Evolutionary conservation across 306 rosid species (phyloP).

Genomic region (Ammopiptanthus mongolicus): DNA sequence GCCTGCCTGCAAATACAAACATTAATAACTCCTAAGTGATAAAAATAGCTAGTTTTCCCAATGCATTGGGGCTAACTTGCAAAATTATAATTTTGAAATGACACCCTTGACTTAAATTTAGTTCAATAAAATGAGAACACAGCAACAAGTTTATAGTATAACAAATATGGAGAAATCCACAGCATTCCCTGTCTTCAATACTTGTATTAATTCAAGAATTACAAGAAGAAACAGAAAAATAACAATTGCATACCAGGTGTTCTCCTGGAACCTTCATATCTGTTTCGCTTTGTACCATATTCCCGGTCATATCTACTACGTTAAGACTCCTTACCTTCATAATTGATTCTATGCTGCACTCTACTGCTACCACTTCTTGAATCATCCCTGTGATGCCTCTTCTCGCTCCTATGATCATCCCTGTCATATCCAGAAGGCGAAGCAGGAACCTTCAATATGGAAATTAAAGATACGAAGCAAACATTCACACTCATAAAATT

Average conservation of each 20-base stretch:
- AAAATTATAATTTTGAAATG: not conserved
- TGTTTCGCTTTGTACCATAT: conserved; percentile 51
- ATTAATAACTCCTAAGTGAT: not conserved
- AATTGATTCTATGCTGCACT: conserved; percentile 27
- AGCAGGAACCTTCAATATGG: conserved; percentile 45
- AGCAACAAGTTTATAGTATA: conserved; percentile 5
- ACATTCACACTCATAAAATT: not conserved
- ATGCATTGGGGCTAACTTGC: not conserved
- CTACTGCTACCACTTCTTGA: conserved; percentile 48
- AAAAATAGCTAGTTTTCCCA: conserved; percentile 15
- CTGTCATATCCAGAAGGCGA: conserved; percentile 47
- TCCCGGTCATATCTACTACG: conserved; percentile 54
- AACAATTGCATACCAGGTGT: conserved; percentile 56
- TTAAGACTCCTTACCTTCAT: conserved; percentile 43
- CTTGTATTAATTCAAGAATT: conserved; percentile 3
- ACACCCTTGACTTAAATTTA: not conserved
- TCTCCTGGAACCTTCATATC: conserved; percentile 75
- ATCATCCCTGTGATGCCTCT: conserved; percentile 48
- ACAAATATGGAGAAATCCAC: not conserved
- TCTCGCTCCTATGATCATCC: conserved; percentile 46
- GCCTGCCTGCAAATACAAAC: conserved; percentile 53
- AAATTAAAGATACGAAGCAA: conserved; percentile 13
- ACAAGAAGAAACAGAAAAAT: not conserved
- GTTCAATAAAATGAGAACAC: conserved; percentile 2
- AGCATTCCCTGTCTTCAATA: conserved; percentile 3